Conservation (phyloP, 768 basidiomycete genomes). For the Boletus tylopilopsis region DNA sequence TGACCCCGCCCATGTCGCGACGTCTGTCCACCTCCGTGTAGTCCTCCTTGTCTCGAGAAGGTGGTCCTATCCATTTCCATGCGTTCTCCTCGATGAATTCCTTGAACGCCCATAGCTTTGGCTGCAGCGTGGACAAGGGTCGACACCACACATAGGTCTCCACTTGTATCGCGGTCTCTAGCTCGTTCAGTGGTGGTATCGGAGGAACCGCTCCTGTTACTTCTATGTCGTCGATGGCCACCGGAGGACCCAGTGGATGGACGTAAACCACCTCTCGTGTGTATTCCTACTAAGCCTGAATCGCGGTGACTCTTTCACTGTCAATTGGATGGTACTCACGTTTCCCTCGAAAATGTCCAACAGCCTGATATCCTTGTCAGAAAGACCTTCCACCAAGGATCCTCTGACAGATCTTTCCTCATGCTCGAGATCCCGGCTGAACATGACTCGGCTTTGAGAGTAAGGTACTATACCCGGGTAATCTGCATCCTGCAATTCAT, state of each 20-base stretch:
- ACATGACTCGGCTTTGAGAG: constrained; percentile 42
- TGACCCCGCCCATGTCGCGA: constrained; percentile 37
- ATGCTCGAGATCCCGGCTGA: constrained; percentile 44
- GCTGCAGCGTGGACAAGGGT: constrained; percentile 41
- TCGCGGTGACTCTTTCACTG: neutral
- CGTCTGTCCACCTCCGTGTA: constrained; percentile 53
- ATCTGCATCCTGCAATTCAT: constrained; percentile 49
- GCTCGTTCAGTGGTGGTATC: constrained; percentile 35
- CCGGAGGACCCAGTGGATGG: constrained; percentile 48
- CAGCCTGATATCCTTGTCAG: constrained; percentile 52
- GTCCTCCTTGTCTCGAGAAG: constrained; percentile 33
- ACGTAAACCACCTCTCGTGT: constrained; percentile 49
- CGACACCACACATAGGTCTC: constrained; percentile 73
- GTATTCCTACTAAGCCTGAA: constrained; percentile 71
- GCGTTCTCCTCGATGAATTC: constrained; percentile 74
- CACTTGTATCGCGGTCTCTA: constrained; percentile 39
- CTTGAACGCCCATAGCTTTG: constrained; percentile 76
- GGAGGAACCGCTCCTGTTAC: constrained; percentile 35
- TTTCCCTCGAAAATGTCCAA: constrained; percentile 83
- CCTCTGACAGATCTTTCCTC: constrained; percentile 77
- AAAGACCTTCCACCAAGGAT: constrained; percentile 72
- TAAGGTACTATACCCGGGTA: constrained; percentile 83
- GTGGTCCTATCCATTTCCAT: constrained; percentile 68
- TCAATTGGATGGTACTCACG: constrained; percentile 38
- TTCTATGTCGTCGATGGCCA: constrained; percentile 26